Conservation (phyloP, 768 basidiomycete genomes). For the Suillus subaureus region DNA sequence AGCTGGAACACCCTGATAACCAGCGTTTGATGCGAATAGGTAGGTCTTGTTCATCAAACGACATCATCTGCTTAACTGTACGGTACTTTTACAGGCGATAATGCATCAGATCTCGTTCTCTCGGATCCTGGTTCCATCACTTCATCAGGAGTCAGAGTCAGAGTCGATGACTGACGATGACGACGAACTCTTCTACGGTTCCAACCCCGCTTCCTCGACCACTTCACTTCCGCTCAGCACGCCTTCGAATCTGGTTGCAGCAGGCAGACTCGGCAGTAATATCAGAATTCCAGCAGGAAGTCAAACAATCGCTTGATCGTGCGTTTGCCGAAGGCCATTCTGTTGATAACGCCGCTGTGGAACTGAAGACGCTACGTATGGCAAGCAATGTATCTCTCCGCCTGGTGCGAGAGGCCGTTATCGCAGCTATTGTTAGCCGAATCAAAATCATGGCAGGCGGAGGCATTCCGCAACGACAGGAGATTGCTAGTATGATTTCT, state of each 20-base stretch:
- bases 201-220: conserved; percentile 46
- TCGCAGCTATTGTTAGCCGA: conserved; percentile 77
- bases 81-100: conserved; percentile 45
- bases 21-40: conserved; percentile 78
- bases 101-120: conserved; percentile 59
- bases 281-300: conserved; percentile 75
- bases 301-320: conserved; percentile 83
- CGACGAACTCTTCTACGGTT: conserved; percentile 40
- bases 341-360: conserved; percentile 91
- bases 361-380: conserved; percentile 96
- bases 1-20: conserved; percentile 66
- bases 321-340: conserved; percentile 92
- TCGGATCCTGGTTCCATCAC: conserved; percentile 62
- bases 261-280: conserved; percentile 49
- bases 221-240: conserved; percentile 46
- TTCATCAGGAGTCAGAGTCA: conserved; percentile 49
- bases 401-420: conserved; percentile 87
- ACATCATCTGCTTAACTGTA: conserved; percentile 7
- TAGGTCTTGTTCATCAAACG: conserved; percentile 26
- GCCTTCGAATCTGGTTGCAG: conserved; percentile 40
- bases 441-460: conserved; percentile 64
- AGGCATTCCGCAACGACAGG: conserved; percentile 58
- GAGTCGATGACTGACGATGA: conserved; percentile 44
- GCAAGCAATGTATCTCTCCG: conserved; percentile 89
- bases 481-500: conserved; percentile 61